phyloP scores from a whole-genome alignment of 2,329 filamentous ascomycete genomes.

The Xylariomycetidae sp. region DNA sequence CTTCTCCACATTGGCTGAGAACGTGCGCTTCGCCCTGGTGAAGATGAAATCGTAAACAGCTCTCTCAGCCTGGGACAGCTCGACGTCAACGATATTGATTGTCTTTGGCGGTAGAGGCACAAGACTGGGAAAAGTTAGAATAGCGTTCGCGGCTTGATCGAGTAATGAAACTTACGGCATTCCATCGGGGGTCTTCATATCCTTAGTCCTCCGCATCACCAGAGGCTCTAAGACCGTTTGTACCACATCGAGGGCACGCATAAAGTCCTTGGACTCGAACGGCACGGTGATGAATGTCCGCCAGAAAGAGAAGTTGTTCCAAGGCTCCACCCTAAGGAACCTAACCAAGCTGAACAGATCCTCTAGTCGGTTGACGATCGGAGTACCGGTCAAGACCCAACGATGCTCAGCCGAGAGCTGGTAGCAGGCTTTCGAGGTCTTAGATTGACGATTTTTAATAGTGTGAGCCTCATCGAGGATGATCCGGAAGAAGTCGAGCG shows the following conservation, averaged over 20 bases:
- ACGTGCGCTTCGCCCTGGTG: conserved; percentile 74
- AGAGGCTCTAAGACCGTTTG: conserved; percentile 94
- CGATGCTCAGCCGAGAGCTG: conserved; percentile 80
- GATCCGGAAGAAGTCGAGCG: conserved; percentile 87
- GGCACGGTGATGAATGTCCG: conserved; percentile 97
- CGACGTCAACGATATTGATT: conserved; percentile 81
- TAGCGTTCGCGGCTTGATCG: not conserved
- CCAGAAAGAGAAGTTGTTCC: conserved; percentile 99
- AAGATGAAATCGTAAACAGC: conserved; percentile 93
- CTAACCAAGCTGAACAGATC: conserved; percentile 90
- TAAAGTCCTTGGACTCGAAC: conserved; percentile 92
- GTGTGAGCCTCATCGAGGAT: conserved; percentile 94
- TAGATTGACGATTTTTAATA: conserved; percentile 86
- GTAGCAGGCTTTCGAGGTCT: conserved; percentile 93
- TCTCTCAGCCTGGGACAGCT: conserved; percentile 77
- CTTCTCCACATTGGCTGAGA: conserved; percentile 81
- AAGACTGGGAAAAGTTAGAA: conserved; percentile 36
- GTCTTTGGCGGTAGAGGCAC: conserved; percentile 78
- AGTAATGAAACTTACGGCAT: conserved; percentile 30
- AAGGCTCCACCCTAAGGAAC: conserved; percentile 91
- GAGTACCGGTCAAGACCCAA: conserved; percentile 92
- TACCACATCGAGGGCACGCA: conserved; percentile 90
- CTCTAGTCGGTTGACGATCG: conserved; percentile 92
- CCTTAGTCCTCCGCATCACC: conserved; percentile 92
- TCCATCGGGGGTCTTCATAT: conserved; percentile 93